Evolutionary conservation across 176 grass and related monocot genomes (phyloP).

Genomic region (Triticum urartu): DNA sequence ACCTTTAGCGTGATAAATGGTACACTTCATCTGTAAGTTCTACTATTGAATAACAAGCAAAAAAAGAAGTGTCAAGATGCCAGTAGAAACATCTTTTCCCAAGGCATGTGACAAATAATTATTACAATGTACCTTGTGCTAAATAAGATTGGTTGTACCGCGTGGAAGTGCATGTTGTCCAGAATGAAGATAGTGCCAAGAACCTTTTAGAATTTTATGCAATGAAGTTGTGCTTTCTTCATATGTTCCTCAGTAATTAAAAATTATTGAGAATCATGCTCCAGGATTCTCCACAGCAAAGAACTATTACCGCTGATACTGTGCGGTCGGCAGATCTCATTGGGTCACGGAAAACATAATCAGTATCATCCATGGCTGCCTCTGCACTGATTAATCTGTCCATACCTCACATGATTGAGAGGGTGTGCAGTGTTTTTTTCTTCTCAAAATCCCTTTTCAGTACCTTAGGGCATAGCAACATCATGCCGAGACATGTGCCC

Average conservation of each 20-base stretch:
- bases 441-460: not conserved
- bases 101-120: not conserved
- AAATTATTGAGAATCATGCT: not conserved
- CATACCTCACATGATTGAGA: not conserved
- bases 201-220: not conserved
- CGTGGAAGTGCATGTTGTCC: not conserved
- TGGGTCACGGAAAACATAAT: not conserved
- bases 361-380: not conserved
- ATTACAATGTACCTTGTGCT: not conserved
- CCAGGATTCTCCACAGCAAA: no score
- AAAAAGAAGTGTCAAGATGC: not conserved
- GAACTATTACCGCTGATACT: not conserved
- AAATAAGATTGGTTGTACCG: not conserved
- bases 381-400: not conserved
- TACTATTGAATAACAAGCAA: constrained; percentile 3
- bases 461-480: not conserved
- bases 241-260: not conserved
- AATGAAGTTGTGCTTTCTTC: not conserved
- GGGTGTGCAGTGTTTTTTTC: not conserved
- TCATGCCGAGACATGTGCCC: not conserved
- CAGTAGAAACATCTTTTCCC: not conserved
- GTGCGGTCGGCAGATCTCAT: not conserved
- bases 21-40: not conserved
- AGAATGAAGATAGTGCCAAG: not conserved
- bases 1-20: not conserved